Evolutionary conservation across 2,329 filamentous ascomycete genomes (phyloP).

Genomic region (Aspergillus oerlinghausenensis): DNA sequence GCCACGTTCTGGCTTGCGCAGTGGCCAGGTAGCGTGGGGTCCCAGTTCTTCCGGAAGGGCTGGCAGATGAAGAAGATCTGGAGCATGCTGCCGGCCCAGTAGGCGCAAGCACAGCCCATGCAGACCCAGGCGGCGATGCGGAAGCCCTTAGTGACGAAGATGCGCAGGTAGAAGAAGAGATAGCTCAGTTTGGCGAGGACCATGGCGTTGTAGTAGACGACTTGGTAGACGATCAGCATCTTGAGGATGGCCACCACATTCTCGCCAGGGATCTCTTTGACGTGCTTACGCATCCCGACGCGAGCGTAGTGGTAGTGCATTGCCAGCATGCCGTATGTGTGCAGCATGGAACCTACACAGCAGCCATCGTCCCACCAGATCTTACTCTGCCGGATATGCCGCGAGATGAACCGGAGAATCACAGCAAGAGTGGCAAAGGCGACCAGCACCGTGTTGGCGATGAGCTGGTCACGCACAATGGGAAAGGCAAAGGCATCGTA

Average conservation of each 20-base stretch:
- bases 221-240: constrained; percentile 20
- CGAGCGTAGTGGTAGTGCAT: constrained; percentile 17
- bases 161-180: constrained; percentile 28
- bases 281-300: constrained; percentile 14
- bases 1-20: constrained; percentile 20
- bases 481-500: constrained; percentile 13
- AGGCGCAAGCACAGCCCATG: constrained; percentile 21
- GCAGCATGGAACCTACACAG: constrained; percentile 15
- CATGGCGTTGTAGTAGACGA: constrained; percentile 26
- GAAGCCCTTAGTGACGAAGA: constrained; percentile 27
- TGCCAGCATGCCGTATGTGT: constrained; percentile 18
- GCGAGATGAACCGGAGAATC: constrained; percentile 25
- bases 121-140: constrained; percentile 25
- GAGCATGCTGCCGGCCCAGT: constrained; percentile 25
- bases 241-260: constrained; percentile 6
- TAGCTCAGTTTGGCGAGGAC: constrained; percentile 26
- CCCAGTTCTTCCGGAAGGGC: constrained; percentile 19
- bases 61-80: constrained; percentile 22
- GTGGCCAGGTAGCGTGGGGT: constrained; percentile 12
- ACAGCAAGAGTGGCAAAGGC: constrained; percentile 22
- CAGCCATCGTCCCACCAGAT: constrained; percentile 30
- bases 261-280: constrained; percentile 2
- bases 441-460: constrained; percentile 22
- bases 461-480: constrained; percentile 17
- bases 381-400: constrained; percentile 21